phyloP scores from a whole-genome alignment of 768 basidiomycete species.

The Cystoderma amianthinum region DNA sequence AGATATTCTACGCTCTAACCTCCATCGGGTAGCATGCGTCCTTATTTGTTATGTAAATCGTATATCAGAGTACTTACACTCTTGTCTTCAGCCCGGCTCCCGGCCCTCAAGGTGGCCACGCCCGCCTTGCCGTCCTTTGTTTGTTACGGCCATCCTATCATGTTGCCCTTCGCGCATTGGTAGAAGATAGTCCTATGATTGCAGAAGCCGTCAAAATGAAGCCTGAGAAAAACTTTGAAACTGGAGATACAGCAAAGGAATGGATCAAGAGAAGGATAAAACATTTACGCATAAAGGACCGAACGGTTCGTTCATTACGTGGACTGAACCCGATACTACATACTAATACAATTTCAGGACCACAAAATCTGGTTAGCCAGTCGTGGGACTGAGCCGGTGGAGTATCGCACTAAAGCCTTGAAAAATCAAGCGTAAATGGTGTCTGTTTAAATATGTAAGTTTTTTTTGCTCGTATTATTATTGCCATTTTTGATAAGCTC shows the following conservation, averaged over 20 bases:
- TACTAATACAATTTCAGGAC: too few species aligned
- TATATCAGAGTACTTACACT: not conserved
- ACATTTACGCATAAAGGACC: not conserved
- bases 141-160: slow-evolving; percentile 50
- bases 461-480: too few species aligned
- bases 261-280: slow-evolving; percentile 1
- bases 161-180: slow-evolving; percentile 35
- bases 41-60: slow-evolving; percentile 1
- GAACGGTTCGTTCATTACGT: too few species aligned
- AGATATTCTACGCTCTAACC: slow-evolving; percentile 55
- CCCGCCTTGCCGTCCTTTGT: slow-evolving; percentile 54
- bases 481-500: too few species aligned
- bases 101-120: slow-evolving; percentile 34
- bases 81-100: slow-evolving; percentile 33
- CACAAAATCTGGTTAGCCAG: too few species aligned
- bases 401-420: too few species aligned
- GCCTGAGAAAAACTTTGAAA: too few species aligned
- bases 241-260: not conserved
- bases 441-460: too few species aligned
- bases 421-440: too few species aligned
- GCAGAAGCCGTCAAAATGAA: slow-evolving; percentile 33
- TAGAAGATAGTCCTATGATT: slow-evolving; percentile 35
- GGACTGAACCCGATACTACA: too few species aligned
- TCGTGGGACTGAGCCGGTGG: too few species aligned
- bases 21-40: slow-evolving; percentile 57